Percentiles rank a stretch among this genome's conserved stretches.
phyloP scores from a whole-genome alignment of 1,284 basidiomycete genomes.

The Trametes hirsuta region DNA sequence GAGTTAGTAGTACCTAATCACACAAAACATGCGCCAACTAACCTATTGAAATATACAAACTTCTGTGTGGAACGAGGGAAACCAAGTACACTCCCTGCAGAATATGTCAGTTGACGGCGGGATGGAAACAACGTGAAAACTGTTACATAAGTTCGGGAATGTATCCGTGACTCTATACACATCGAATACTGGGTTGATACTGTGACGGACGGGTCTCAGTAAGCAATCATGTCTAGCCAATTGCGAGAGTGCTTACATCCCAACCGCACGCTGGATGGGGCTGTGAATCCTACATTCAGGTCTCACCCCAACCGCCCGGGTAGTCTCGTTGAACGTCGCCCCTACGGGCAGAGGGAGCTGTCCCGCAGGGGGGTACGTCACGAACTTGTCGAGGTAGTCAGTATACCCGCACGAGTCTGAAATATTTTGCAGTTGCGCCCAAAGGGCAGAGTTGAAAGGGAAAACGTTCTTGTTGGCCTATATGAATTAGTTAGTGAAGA shows the following conservation, averaged over 20 bases:
- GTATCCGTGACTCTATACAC: conserved; percentile 43
- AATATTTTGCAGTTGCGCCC: conserved; percentile 38
- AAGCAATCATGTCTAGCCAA: background rate
- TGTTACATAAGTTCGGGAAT: conserved; percentile 37
- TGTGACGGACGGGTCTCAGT: conserved; percentile 20
- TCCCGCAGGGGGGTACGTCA: conserved; percentile 46
- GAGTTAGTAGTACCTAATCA: conserved; percentile 15
- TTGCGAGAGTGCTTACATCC: conserved; percentile 40
- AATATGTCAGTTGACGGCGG: conserved; percentile 27
- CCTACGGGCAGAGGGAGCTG: conserved; percentile 50
- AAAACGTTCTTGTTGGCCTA: conserved; percentile 57
- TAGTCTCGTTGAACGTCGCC: conserved; percentile 35
- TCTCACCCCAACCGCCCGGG: conserved; percentile 28
- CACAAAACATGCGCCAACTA: conserved; percentile 6
- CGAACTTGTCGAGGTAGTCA: conserved; percentile 42
- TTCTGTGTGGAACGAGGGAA: conserved; percentile 58
- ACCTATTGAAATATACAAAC: conserved; percentile 46
- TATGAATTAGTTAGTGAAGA: background rate
- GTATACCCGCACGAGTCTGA: conserved; percentile 45
- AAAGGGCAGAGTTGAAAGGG: conserved; percentile 42
- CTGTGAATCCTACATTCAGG: conserved; percentile 49
- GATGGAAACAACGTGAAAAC: background rate
- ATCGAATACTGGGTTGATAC: conserved; percentile 60
- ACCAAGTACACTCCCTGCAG: conserved; percentile 55
- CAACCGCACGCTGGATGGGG: conserved; percentile 35